A percentile compares a stretch with the other conserved stretches of the same genome.
Evolutionary conservation across 768 basidiomycete genomes (phyloP).

Genomic region (Pleurotus salmoneostramineus): DNA sequence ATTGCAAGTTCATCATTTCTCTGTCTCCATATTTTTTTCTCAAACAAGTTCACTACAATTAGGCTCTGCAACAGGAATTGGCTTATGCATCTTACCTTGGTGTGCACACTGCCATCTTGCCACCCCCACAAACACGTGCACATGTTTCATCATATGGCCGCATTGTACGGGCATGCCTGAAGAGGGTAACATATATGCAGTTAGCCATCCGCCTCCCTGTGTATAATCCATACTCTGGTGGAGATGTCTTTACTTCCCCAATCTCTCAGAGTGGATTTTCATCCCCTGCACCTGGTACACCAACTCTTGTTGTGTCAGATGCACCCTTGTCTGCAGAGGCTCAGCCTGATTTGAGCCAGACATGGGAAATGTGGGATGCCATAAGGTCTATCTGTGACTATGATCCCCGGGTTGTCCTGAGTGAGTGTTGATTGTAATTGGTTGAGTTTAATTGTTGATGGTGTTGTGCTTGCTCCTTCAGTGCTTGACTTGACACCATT

Average conservation of each 20-base stretch:
- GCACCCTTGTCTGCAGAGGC: constrained; percentile 26
- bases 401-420: constrained; percentile 65
- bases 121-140: constrained; percentile 79
- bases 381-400: constrained; percentile 90
- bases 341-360: constrained; percentile 59
- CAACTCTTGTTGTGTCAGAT: constrained; percentile 34
- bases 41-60: not conserved
- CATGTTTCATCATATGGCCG: constrained; percentile 93
- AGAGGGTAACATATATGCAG: constrained; percentile 65
- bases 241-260: constrained; percentile 17
- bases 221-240: constrained; percentile 56
- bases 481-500: constrained; percentile 84
- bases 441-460: not conserved
- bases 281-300: constrained; percentile 20
- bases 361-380: constrained; percentile 99
- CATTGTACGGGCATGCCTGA: constrained; percentile 76
- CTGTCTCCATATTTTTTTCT: constrained; percentile 11
- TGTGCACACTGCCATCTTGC: constrained; percentile 80
- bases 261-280: constrained; percentile 8
- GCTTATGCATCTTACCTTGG: constrained; percentile 92
- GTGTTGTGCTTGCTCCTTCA: constrained; percentile 25
- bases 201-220: constrained; percentile 83
- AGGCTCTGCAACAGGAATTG: constrained; percentile 93
- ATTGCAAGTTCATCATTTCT: constrained; percentile 55
- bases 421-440: constrained; percentile 34